Conservation (phyloP, 345 rosid species). For the Pistacia vera region DNA sequence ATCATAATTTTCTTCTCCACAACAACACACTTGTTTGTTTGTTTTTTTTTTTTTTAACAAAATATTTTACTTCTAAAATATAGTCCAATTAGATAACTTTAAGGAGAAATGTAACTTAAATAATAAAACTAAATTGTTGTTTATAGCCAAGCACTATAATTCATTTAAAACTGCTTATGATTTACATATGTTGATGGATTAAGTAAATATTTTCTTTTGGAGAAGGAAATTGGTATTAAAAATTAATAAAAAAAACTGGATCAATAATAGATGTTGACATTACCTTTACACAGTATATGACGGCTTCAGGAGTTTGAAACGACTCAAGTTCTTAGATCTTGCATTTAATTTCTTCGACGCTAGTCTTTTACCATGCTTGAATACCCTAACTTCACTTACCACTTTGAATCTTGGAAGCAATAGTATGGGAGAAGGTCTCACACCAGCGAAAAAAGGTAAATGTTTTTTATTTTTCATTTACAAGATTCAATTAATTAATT, state of each 20-base stretch:
- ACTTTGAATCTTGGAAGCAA: neutral
- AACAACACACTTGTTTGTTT: too few relatives aligned
- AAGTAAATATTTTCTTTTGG: too few relatives aligned
- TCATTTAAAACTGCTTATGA: too few relatives aligned
- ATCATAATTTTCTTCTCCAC: too few relatives aligned
- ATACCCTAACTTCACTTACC: neutral
- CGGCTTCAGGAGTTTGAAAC: neutral
- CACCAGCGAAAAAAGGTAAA: neutral
- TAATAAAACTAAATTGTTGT: too few relatives aligned
- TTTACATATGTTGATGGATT: too few relatives aligned
- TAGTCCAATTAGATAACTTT: too few relatives aligned
- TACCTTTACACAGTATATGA: neutral
- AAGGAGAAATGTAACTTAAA: too few relatives aligned
- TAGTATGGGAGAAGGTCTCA: neutral
- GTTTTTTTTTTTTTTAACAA: too few relatives aligned
- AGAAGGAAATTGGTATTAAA: neutral
- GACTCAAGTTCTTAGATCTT: neutral
- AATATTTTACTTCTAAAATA: too few relatives aligned
- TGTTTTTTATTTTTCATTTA: neutral
- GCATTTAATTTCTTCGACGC: neutral
- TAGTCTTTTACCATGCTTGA: neutral
- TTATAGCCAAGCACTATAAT: too few relatives aligned
- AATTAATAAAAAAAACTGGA: neutral
- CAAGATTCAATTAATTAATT: too few relatives aligned
- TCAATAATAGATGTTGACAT: neutral